Conservation (phyloP, 495 filamentous ascomycete genomes). For the Endocarpon pusillum region DNA sequence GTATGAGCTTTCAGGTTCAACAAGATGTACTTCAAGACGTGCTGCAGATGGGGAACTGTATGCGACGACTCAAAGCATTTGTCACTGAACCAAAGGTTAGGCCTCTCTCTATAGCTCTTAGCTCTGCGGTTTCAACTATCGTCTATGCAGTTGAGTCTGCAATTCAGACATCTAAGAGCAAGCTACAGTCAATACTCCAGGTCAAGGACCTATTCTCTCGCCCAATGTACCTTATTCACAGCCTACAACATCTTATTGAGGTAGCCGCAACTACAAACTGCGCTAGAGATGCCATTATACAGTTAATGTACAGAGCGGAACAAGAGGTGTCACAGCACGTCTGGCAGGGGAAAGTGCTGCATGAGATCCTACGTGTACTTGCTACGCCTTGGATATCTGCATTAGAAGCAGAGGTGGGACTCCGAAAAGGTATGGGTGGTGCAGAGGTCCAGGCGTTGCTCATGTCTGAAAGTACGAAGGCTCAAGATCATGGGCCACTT, state of each 20-base stretch:
- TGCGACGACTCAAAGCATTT: conserved; percentile 42
- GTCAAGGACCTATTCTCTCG: conserved; percentile 47
- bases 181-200: conserved; percentile 35
- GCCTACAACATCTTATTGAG: conserved; percentile 40
- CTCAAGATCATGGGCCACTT: not conserved
- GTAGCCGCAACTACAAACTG: conserved; percentile 33
- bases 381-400: not conserved
- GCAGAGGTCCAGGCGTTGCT: not conserved
- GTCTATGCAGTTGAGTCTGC: conserved; percentile 23
- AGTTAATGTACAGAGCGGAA: conserved; percentile 45
- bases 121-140: conserved; percentile 18
- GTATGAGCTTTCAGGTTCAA: conserved; percentile 41
- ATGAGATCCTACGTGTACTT: not conserved
- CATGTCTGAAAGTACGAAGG: no score
- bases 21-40: conserved; percentile 35
- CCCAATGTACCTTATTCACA: conserved; percentile 42
- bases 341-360: conserved; percentile 6
- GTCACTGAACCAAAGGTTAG: conserved; percentile 24
- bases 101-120: conserved; percentile 22
- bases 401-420: no score
- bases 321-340: conserved; percentile 42
- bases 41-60: conserved; percentile 54
- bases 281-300: conserved; percentile 54
- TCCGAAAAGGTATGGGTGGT: not conserved
- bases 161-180: conserved; percentile 12